These are phyloP conservation scores for Penicillium corylophilum DNA, from an alignment of 2,329 filamentous ascomycete genomes.

Conservation along the genomic window DNA sequence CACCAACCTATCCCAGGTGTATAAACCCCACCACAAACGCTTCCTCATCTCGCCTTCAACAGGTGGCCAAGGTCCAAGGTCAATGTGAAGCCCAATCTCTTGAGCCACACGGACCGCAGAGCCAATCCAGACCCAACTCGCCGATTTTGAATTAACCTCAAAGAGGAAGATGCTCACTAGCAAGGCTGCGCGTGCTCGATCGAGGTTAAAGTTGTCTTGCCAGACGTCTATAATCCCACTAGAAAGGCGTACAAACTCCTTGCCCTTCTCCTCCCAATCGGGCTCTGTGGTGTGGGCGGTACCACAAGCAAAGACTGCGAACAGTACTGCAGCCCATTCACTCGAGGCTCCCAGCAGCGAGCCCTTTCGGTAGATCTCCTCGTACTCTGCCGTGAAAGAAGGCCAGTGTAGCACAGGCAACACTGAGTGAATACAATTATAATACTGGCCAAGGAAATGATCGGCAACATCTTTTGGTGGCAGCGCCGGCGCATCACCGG, in stretches of 20 bases:
- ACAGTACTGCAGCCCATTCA: constrained; percentile 77
- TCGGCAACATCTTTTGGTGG: constrained; percentile 71
- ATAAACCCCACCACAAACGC: constrained; percentile 91
- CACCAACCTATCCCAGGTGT: constrained; percentile 76
- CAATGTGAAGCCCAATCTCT: constrained; percentile 76
- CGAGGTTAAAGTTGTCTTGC: constrained; percentile 73
- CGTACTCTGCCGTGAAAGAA: constrained; percentile 72
- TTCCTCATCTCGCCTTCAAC: constrained; percentile 83
- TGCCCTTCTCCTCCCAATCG: constrained; percentile 58
- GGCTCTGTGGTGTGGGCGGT: constrained; percentile 66
- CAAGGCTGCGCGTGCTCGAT: constrained; percentile 70
- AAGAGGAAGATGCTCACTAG: constrained; percentile 76
- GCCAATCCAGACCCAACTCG: constrained; percentile 83
- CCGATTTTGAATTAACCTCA: constrained; percentile 82
- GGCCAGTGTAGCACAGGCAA: constrained; percentile 89
- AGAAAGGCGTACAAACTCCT: constrained; percentile 69
- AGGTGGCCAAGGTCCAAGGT: constrained; percentile 69
- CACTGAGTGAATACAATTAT: constrained; percentile 71
- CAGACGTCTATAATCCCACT: constrained; percentile 73
- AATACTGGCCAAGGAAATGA: constrained; percentile 72
- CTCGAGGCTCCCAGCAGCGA: constrained; percentile 61
- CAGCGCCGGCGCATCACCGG: constrained; percentile 60
- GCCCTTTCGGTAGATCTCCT: constrained; percentile 69
- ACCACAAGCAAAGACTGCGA: constrained; percentile 78
- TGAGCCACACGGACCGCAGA: constrained; percentile 77